Evolutionary conservation across 2,329 filamentous ascomycete species (phyloP).

Genomic region (Colletotrichum echinochloae): DNA sequence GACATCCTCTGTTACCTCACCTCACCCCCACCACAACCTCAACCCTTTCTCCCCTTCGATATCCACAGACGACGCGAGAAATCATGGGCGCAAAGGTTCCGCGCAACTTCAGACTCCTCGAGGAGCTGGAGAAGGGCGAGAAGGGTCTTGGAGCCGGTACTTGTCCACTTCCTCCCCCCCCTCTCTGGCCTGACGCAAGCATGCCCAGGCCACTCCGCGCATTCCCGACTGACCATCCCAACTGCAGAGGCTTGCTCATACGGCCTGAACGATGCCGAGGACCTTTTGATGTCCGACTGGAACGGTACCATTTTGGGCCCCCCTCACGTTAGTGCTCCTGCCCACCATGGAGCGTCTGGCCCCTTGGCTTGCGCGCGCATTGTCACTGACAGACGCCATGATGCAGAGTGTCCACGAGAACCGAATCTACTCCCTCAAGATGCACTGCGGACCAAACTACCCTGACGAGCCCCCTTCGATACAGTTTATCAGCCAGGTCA

Average conservation of each 20-base stretch:
- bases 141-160: constrained; percentile 93
- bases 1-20: constrained; percentile 12
- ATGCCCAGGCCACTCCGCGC: background rate
- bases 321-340: constrained; percentile 78
- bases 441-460: constrained; percentile 92
- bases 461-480: constrained; percentile 90
- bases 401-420: constrained; percentile 95
- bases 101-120: constrained; percentile 94
- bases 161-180: constrained; percentile 42
- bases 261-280: constrained; percentile 92
- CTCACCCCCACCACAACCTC: constrained; percentile 10
- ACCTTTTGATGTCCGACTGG: constrained; percentile 98
- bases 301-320: constrained; percentile 97
- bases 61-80: constrained; percentile 8
- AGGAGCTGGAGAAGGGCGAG: constrained; percentile 99
- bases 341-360: background rate
- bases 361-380: constrained; percentile 2
- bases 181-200: background rate
- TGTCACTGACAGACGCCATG: constrained; percentile 21
- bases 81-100: constrained; percentile 74
- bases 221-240: constrained; percentile 28
- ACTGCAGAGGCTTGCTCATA: constrained; percentile 93
- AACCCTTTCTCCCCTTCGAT: background rate
- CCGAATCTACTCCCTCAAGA: constrained; percentile 97
- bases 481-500: constrained; percentile 93